Evolutionary conservation across 2,329 filamentous ascomycete genomes (phyloP), one percentile per base, ranked within the genome.

Genomic region (Cadophora luteo-olivacea): DNA sequence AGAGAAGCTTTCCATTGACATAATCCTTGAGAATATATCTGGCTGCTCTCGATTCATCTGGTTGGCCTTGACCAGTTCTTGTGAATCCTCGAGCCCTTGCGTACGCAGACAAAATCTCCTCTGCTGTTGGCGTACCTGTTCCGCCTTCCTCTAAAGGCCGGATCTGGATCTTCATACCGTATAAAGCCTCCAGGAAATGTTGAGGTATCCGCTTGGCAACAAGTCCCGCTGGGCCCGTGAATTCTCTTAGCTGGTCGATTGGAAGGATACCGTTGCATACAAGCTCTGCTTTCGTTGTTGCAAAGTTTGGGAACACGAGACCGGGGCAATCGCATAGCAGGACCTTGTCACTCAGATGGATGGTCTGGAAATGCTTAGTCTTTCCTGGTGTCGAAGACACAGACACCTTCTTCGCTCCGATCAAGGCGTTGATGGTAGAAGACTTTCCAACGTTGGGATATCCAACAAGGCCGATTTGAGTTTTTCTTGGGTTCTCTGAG

Each of bases 381-480:
- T 99, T 99, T 79, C 96, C 96, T 4, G 96, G 96, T 0, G 96
- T 99, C 16, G 95, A 91, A 19, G 96, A 99, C 49, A 99, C 97
- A 0, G 95, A 98, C 6, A 99, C 96, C 82, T 98, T 99, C 84
- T 98, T 99, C 66, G 96, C 91, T 62, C 97, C 97, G 68, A 98
- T 94, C n/a, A 99, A 87, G 52, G 96, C 95, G 83, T 99, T 99
- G 85, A 99, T 99, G 19, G 96, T 99, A 61, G 94, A 97, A 0
- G 97, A 99, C 83, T 99, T 99, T 82, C 96, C 96, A 72, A 99
- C 96, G 82, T 99, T 99, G 77, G 96, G 96, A 81, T 99, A 99
- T 68, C 96, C 96, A 48, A 99, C 96, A 24, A 99, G 85, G 75
- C 96, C 96, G 74, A 99, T 96, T 72, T 93, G 90, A 4, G 94